Evolutionary conservation across 108 stramenopile genomes (phyloP).

Genomic region (Poteriospumella lacustris): DNA sequence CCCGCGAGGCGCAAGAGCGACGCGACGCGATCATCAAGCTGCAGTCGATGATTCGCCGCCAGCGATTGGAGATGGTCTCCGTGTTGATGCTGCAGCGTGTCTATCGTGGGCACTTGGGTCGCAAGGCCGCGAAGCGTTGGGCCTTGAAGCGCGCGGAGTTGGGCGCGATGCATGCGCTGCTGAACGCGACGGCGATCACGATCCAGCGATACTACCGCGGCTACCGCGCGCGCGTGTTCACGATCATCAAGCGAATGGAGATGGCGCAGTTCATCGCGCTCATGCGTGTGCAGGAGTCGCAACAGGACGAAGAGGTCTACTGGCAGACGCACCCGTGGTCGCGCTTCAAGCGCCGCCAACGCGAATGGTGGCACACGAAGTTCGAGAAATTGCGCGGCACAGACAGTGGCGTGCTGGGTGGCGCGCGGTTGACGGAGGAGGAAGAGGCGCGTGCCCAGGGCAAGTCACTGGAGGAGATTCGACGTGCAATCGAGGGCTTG

Average conservation of each 20-base stretch:
- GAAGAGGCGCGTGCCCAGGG: not conserved
- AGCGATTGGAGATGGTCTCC: conserved; percentile 11
- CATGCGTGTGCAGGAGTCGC: conserved; percentile 41
- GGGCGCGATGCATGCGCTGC: conserved; percentile 34
- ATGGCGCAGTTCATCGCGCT: conserved; percentile 48
- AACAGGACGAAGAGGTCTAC: conserved; percentile 45
- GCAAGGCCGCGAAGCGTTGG: conserved; percentile 38
- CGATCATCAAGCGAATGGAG: conserved; percentile 29
- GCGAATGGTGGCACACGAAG: not conserved
- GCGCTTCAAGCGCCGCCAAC: conserved; percentile 25
- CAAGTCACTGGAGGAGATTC: not conserved
- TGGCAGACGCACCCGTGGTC: conserved; percentile 38
- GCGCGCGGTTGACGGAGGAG: not conserved
- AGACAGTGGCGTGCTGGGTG: not conserved
- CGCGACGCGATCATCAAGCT: conserved; percentile 23
- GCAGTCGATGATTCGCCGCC: conserved; percentile 32
- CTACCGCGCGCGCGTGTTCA: conserved; percentile 29
- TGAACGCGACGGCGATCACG: conserved; percentile 38
- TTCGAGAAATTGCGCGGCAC: not conserved
- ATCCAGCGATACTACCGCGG: conserved; percentile 46
- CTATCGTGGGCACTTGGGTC: conserved; percentile 44
- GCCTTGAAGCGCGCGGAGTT: conserved; percentile 35
- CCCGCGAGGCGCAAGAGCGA: conserved; percentile 4
- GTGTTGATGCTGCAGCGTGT: conserved; percentile 29
- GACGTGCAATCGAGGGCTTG: not conserved